These are phyloP conservation scores for Striga hermonthica DNA, from an alignment of 305 asterid species.

Conservation along the genomic window DNA sequence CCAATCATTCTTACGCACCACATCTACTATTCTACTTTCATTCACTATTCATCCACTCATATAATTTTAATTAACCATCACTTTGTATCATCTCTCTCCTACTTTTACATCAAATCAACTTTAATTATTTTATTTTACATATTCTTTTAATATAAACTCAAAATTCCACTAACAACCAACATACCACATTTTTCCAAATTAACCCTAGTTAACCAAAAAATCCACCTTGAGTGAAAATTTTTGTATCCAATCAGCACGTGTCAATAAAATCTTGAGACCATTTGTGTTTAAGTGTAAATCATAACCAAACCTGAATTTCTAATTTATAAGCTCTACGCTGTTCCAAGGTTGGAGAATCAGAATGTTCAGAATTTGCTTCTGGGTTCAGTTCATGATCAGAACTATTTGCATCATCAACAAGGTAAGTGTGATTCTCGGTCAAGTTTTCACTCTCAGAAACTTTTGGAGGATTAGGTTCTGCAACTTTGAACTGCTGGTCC, in stretches of 20 bases:
- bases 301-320: slow-evolving; percentile 82
- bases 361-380: slow-evolving; percentile 65
- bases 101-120: no score
- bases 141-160: no score
- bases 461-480: slow-evolving; percentile 52
- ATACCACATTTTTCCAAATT: no score
- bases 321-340: slow-evolving; percentile 94
- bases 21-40: no score
- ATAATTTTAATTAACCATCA: no score
- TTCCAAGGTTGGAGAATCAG: slow-evolving; percentile 84
- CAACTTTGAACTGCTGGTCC: slow-evolving; percentile 93
- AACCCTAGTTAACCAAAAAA: no score
- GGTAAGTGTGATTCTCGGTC: slow-evolving; percentile 45
- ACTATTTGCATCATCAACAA: slow-evolving; percentile 56
- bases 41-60: no score
- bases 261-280: not conserved
- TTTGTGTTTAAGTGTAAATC: slow-evolving; percentile 24
- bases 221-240: not conserved
- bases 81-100: no score
- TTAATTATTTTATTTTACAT: no score
- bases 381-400: slow-evolving; percentile 61
- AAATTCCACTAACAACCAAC: no score
- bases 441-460: slow-evolving; percentile 54
- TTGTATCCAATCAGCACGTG: no score
- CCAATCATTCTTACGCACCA: no score